Percentiles rank a stretch among this genome's conserved stretches.
Conservation (phyloP, 345 rosid genomes). For the Salix brachista region DNA sequence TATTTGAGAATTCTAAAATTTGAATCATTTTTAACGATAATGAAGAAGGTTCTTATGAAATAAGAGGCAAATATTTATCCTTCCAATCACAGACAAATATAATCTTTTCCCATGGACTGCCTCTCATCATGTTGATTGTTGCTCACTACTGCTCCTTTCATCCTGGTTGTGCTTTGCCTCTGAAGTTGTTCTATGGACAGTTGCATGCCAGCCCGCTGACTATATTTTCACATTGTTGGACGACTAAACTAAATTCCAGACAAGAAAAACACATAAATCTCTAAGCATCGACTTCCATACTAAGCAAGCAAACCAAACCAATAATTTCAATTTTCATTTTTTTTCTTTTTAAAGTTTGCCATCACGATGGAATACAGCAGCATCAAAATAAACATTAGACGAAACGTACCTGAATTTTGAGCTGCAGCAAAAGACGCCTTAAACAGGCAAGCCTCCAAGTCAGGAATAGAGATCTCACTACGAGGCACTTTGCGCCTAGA, state of each 20-base stretch:
- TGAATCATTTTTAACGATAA: neutral
- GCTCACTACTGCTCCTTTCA: neutral
- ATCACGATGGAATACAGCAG: neutral
- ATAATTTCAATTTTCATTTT: neutral
- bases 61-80: neutral
- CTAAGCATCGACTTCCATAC: neutral
- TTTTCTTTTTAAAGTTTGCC: neutral
- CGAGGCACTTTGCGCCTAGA: constrained; percentile 70
- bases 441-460: constrained; percentile 65
- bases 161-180: neutral
- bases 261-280: neutral
- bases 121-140: neutral
- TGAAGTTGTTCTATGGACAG: too few relatives aligned
- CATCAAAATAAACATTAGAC: neutral
- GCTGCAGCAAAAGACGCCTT: constrained; percentile 67
- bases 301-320: neutral
- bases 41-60: neutral
- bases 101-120: too few relatives aligned
- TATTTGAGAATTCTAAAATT: neutral
- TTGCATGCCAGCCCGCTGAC: too few relatives aligned
- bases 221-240: neutral
- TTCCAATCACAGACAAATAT: too few relatives aligned
- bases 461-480: constrained; percentile 59
- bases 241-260: neutral
- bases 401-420: constrained; percentile 54